Evolutionary conservation across 2,329 filamentous ascomycete species (phyloP).

Genomic region (Sarocladium oryzae): DNA sequence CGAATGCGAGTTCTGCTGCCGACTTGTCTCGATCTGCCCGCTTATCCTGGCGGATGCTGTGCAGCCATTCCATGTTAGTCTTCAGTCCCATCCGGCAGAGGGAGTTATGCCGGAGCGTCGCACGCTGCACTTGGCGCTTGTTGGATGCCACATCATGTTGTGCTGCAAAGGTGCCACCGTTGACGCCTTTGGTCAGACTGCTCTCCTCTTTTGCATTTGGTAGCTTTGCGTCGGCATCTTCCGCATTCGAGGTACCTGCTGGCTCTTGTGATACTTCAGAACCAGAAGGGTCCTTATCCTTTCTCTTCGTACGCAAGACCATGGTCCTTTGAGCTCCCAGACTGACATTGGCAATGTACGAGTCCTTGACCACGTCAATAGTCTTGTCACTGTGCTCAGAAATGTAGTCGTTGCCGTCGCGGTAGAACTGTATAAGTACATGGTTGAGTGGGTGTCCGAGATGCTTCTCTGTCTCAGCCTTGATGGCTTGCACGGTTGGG

Average conservation of each 20-base stretch:
- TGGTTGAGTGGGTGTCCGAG: slow-evolving; percentile 84
- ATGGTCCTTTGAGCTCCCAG: slow-evolving; percentile 89
- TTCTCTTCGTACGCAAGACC: slow-evolving; percentile 77
- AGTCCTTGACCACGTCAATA: slow-evolving; percentile 74
- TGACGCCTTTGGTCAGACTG: slow-evolving; percentile 7
- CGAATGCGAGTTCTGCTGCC: slow-evolving; percentile 62
- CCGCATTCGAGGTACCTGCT: neutral
- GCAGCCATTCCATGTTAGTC: slow-evolving; percentile 84
- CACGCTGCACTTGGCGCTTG: slow-evolving; percentile 55
- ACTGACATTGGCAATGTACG: slow-evolving; percentile 86
- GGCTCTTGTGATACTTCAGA: slow-evolving; percentile 9
- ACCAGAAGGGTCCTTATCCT: slow-evolving; percentile 27
- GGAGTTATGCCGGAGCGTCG: slow-evolving; percentile 79
- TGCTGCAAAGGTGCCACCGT: too few species aligned
- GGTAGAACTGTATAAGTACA: slow-evolving; percentile 86
- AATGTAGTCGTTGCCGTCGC: slow-evolving; percentile 83
- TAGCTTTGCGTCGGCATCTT: neutral
- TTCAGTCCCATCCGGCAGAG: slow-evolving; percentile 73
- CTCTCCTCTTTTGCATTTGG: neutral
- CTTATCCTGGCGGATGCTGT: slow-evolving; percentile 87
- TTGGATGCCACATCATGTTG: neutral
- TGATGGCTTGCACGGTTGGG: slow-evolving; percentile 62
- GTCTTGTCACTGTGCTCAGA: slow-evolving; percentile 98
- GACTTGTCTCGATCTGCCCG: slow-evolving; percentile 62
- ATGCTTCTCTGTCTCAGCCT: slow-evolving; percentile 59